Evolutionary conservation across 495 filamentous ascomycete genomes (phyloP).

Genomic region (Jackrogersella minutella): DNA sequence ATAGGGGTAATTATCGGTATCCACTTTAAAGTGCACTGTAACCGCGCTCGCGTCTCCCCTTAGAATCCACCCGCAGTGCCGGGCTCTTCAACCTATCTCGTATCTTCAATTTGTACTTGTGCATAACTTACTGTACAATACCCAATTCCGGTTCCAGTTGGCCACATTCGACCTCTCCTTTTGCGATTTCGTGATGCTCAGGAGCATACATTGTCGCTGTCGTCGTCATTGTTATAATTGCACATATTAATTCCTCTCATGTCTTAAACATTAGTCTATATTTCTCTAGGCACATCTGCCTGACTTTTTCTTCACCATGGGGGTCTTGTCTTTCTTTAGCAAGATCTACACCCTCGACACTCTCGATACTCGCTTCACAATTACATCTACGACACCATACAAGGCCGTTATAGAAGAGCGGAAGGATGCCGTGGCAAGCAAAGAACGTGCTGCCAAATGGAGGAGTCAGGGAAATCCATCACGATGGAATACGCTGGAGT

Average conservation of each 20-base stretch:
- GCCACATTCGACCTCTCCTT: constrained; percentile 2
- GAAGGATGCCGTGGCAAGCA: constrained; percentile 42
- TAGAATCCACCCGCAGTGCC: constrained; percentile 1
- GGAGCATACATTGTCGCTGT: not conserved
- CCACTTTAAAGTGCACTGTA: constrained; percentile 23
- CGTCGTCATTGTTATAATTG: too few relatives aligned
- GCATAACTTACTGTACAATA: constrained; percentile 27
- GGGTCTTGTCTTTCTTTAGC: constrained; percentile 56
- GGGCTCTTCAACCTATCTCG: constrained; percentile 20
- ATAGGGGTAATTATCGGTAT: not conserved
- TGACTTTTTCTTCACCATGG: constrained; percentile 34
- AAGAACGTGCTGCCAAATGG: constrained; percentile 47
- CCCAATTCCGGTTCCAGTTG: not conserved
- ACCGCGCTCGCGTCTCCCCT: constrained; percentile 21
- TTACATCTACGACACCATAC: constrained; percentile 71
- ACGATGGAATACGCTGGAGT: constrained; percentile 88
- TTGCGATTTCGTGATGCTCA: constrained; percentile 17
- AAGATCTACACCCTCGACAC: constrained; percentile 85
- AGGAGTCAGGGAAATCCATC: constrained; percentile 59
- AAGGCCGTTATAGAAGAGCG: constrained; percentile 56
- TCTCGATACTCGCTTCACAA: constrained; percentile 90
- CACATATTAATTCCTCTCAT: constrained; percentile 20
- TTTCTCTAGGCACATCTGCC: constrained; percentile 29
- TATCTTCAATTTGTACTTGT: constrained; percentile 14
- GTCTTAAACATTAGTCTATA: constrained; percentile 15